Conservation (phyloP, 805 yeast genomes). For the Pichia californica region DNA sequence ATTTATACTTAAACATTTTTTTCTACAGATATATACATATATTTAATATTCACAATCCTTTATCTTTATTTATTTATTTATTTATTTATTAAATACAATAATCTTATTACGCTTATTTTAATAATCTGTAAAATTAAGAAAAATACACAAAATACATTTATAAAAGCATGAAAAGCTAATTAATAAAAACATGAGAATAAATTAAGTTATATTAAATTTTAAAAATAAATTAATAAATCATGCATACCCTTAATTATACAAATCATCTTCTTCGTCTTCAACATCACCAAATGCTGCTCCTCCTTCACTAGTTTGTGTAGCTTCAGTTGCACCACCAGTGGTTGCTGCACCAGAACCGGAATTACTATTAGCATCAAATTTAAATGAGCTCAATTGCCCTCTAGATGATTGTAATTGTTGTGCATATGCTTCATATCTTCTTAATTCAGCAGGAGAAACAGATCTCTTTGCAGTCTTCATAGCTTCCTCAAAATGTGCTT, state of each 20-base stretch:
- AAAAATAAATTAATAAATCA: background rate
- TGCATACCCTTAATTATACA: constrained; percentile 35
- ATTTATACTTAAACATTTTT: too few relatives aligned
- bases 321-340: constrained; percentile 24
- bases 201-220: too few relatives aligned
- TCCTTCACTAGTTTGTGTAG: constrained; percentile 19
- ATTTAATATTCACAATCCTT: too few relatives aligned
- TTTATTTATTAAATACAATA: too few relatives aligned
- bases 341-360: background rate
- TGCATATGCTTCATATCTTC: constrained; percentile 98
- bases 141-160: too few relatives aligned
- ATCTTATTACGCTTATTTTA: too few relatives aligned
- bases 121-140: too few relatives aligned
- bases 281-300: constrained; percentile 45
- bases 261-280: constrained; percentile 43
- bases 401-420: constrained; percentile 94
- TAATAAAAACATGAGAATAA: too few relatives aligned
- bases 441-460: constrained; percentile 92
- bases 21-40: too few relatives aligned
- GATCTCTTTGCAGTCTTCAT: constrained; percentile 99
- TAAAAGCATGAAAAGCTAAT: too few relatives aligned
- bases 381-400: constrained; percentile 88
- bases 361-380: constrained; percentile 43
- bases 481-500: constrained; percentile 95
- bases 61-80: too few relatives aligned